phyloP scores from a whole-genome alignment of 2,329 filamentous ascomycete genomes.

The Fonsecaea monophora region DNA sequence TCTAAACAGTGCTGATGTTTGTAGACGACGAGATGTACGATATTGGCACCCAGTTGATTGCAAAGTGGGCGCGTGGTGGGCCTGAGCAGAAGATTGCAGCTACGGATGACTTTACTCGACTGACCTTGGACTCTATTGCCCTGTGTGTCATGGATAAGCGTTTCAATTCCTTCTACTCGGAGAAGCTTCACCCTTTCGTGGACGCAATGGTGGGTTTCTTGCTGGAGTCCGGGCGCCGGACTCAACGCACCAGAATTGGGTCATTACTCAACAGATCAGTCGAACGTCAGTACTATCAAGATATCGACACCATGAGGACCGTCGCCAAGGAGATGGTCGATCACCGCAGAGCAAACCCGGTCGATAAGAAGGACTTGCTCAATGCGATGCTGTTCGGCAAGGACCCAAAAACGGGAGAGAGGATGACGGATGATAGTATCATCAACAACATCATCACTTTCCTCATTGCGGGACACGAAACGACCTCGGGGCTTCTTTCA shows the following conservation, averaged over 20 bases:
- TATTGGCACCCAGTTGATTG: slow-evolving; percentile 48
- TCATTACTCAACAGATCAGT: slow-evolving; percentile 40
- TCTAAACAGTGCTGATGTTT: slow-evolving; percentile 14
- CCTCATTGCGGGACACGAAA: slow-evolving; percentile 68
- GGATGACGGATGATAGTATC: slow-evolving; percentile 65
- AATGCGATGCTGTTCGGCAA: slow-evolving; percentile 64
- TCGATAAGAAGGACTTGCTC: slow-evolving; percentile 64
- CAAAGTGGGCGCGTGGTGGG: slow-evolving; percentile 59
- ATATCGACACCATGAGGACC: slow-evolving; percentile 36
- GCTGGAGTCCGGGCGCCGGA: slow-evolving; percentile 59
- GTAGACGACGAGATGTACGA: slow-evolving; percentile 40
- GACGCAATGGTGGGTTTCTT: slow-evolving; percentile 71
- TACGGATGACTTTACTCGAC: slow-evolving; percentile 72
- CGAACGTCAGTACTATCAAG: slow-evolving; percentile 30
- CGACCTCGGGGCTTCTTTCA: slow-evolving; percentile 70
- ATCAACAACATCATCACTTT: slow-evolving; percentile 74
- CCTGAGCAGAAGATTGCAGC: slow-evolving; percentile 63
- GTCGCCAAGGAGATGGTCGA: slow-evolving; percentile 59
- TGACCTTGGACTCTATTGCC: slow-evolving; percentile 74
- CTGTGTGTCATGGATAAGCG: slow-evolving; percentile 74
- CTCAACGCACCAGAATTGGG: slow-evolving; percentile 56
- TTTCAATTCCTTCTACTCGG: slow-evolving; percentile 76
- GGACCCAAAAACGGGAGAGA: slow-evolving; percentile 67
- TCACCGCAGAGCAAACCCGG: slow-evolving; percentile 61
- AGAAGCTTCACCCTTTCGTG: slow-evolving; percentile 73